A percentile compares a stretch with the other conserved stretches of the same genome.
phyloP scores from a whole-genome alignment of 2,329 filamentous ascomycete species.

The Chaetothyriales sp. region DNA sequence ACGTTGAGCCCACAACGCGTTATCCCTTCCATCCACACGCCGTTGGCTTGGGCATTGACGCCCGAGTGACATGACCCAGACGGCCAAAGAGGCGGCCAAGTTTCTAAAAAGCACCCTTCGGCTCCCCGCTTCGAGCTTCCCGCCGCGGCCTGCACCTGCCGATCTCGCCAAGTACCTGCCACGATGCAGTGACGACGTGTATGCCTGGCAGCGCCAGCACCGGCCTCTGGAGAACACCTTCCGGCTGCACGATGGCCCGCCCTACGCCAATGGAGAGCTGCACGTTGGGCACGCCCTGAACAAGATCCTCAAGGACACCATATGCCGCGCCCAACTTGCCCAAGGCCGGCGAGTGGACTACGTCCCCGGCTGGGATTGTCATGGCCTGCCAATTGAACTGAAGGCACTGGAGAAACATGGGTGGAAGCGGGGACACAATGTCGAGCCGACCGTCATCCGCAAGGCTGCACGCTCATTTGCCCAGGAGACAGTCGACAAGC shows the following conservation, averaged over 20 bases:
- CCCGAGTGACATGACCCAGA: conserved; percentile 15
- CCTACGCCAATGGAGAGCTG: conserved; percentile 84
- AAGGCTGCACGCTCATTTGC: conserved; percentile 43
- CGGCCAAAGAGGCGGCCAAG: conserved; percentile 28
- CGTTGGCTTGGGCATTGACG: too few species aligned
- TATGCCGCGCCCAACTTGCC: conserved; percentile 66
- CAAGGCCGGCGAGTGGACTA: conserved; percentile 66
- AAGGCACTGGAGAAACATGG: conserved; percentile 61
- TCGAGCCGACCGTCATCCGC: conserved; percentile 37
- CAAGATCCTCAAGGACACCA: conserved; percentile 93
- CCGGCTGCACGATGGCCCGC: conserved; percentile 84
- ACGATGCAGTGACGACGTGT: conserved; percentile 74
- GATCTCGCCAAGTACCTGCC: conserved; percentile 48
- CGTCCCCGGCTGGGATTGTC: conserved; percentile 92
- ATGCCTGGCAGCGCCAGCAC: conserved; percentile 61
- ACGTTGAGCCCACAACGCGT: too few species aligned
- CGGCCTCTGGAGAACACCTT: conserved; percentile 47
- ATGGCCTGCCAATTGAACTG: conserved; percentile 91
- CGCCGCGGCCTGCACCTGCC: conserved; percentile 33
- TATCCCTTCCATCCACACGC: too few species aligned
- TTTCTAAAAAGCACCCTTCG: conserved; percentile 62
- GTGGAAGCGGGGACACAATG: conserved; percentile 29
- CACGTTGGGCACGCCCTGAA: conserved; percentile 93
- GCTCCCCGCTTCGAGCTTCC: conserved; percentile 62
- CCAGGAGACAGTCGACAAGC: conserved; percentile 40